Conservation (phyloP, 164 flowering plant genomes). For the Stephania yunnanensis region DNA sequence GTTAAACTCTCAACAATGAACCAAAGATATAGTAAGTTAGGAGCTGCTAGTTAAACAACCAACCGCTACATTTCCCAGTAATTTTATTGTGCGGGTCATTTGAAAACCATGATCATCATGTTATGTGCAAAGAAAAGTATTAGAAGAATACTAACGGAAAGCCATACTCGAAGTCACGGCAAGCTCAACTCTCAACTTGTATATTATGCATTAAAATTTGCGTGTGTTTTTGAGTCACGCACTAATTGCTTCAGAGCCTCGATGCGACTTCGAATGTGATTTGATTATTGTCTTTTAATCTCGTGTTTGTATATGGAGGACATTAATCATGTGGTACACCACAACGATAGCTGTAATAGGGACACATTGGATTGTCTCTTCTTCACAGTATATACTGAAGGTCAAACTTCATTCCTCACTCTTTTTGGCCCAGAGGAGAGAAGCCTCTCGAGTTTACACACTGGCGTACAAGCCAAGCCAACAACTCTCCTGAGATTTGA, state of each 20-base stretch:
- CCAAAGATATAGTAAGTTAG: not conserved
- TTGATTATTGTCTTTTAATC: not conserved
- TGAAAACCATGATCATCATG: too few species aligned
- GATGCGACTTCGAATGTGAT: not conserved
- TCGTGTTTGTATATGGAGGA: not conserved
- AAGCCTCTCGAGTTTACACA: not conserved
- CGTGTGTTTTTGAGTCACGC: too few species aligned
- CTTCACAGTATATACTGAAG: not conserved
- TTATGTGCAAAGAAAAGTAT: too few species aligned
- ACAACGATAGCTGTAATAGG: not conserved
- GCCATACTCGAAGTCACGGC: too few species aligned
- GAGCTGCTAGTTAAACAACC: not conserved
- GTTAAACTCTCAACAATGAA: not conserved
- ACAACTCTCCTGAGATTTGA: not conserved
- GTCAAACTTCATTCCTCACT: constrained; percentile 1
- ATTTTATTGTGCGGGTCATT: too few species aligned
- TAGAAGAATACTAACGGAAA: too few species aligned
- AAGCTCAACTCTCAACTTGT: too few species aligned
- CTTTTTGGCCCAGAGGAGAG: not conserved
- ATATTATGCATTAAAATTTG: too few species aligned
- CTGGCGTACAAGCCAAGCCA: not conserved
- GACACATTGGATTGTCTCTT: not conserved
- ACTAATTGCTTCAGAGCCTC: too few species aligned
- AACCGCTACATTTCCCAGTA: not conserved
- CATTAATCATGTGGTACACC: not conserved